phyloP scores from a whole-genome alignment of 257 asterid species.

The Coffea canephora region DNA sequence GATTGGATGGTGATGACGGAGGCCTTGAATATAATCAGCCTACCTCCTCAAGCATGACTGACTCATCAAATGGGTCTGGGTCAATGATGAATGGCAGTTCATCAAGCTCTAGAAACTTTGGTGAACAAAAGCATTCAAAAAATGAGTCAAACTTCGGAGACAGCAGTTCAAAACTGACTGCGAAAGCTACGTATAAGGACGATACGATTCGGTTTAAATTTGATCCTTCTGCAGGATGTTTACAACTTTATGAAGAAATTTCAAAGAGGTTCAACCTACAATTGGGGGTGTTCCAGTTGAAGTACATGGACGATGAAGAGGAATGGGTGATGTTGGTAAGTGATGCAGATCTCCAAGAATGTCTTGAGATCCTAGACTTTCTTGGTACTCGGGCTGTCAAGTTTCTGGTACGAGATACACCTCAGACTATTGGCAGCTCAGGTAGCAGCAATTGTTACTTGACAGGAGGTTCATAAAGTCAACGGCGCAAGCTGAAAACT shows the following conservation, averaged over 20 bases:
- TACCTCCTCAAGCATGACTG: constrained; percentile 59
- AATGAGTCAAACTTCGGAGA: constrained; percentile 35
- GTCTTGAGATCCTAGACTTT: constrained; percentile 58
- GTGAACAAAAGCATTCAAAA: constrained; percentile 28
- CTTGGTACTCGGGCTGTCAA: constrained; percentile 51
- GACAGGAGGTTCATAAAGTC: constrained; percentile 19
- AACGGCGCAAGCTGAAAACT: background rate
- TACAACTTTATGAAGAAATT: constrained; percentile 62
- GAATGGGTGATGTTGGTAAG: constrained; percentile 95
- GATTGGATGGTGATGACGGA: constrained; percentile 32
- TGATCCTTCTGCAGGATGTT: constrained; percentile 49
- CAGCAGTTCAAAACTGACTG: constrained; percentile 43
- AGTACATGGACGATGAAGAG: constrained; percentile 83
- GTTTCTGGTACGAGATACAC: constrained; percentile 60
- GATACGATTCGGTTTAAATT: constrained; percentile 71
- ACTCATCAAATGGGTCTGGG: constrained; percentile 57
- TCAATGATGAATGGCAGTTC: constrained; percentile 53
- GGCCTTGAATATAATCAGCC: constrained; percentile 46
- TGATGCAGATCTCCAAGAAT: constrained; percentile 79
- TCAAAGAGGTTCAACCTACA: constrained; percentile 69
- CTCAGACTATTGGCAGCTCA: constrained; percentile 63
- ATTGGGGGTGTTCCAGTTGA: constrained; percentile 67
- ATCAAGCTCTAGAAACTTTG: constrained; percentile 53
- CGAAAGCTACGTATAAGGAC: constrained; percentile 70
- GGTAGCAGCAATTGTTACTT: constrained; percentile 67